Conservation (phyloP, 2,329 filamentous ascomycete species). For the Botrytis galanthina region DNA sequence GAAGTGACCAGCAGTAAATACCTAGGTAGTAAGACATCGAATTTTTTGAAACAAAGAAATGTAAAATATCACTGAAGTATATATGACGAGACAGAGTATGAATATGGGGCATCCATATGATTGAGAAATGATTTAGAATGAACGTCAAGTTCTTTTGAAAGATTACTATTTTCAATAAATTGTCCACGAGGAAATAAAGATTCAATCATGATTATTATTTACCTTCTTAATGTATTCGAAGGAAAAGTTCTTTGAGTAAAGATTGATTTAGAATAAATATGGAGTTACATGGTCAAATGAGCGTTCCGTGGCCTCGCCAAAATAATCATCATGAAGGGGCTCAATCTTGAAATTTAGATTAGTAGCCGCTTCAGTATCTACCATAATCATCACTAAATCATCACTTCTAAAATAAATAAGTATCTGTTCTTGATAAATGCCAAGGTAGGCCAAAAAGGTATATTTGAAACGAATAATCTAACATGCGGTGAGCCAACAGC, state of each 20-base stretch:
- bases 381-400: not conserved
- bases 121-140: not conserved
- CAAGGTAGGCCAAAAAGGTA: not conserved
- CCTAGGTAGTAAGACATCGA: not conserved
- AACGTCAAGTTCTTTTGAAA: not conserved
- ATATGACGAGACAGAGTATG: not conserved
- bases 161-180: not conserved
- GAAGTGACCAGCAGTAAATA: not conserved
- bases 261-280: fast-evolving
- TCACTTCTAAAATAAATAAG: not conserved
- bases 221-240: too few species aligned
- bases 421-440: not conserved
- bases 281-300: not conserved
- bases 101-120: not conserved
- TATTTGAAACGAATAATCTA: not conserved
- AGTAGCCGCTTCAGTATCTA: not conserved
- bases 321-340: not conserved
- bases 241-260: not conserved
- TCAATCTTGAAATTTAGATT: not conserved
- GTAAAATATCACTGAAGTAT: not conserved
- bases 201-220: not conserved
- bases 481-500: not conserved
- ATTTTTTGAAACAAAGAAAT: not conserved
- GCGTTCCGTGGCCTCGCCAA: not conserved
- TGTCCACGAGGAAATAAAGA: not conserved